Percentiles rank a stretch among this genome's conserved stretches.
phyloP scores from a whole-genome alignment of 345 rosid genomes.

The Trapa incisa region DNA sequence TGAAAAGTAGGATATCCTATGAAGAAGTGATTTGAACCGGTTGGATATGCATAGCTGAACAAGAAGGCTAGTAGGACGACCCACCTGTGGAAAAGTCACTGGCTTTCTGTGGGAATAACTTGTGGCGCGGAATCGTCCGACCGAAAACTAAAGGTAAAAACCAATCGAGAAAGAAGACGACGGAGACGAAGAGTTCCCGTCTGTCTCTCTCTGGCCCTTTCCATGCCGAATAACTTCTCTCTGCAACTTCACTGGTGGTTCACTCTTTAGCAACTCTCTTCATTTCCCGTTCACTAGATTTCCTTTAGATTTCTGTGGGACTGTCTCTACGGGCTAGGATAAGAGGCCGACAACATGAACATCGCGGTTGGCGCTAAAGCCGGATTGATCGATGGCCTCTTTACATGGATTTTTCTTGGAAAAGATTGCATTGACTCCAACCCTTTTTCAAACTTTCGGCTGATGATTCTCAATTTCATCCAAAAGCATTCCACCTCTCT shows the following conservation, averaged over 20 bases:
- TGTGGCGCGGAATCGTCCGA: conserved; percentile 11
- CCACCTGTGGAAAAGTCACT: not conserved
- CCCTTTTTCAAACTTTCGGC: not conserved
- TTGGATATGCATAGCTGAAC: too few relatives aligned
- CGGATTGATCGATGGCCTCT: conserved; percentile 70
- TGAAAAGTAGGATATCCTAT: too few relatives aligned
- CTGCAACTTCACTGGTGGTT: conserved; percentile 6
- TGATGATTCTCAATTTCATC: not conserved
- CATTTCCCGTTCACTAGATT: not conserved
- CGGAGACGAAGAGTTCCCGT: not conserved
- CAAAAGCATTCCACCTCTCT: not conserved
- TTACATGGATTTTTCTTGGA: conserved; percentile 77
- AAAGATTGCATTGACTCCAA: conserved; percentile 43
- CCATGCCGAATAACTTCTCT: conserved; percentile 1
- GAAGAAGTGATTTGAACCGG: too few relatives aligned
- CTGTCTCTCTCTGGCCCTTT: conserved; percentile 1
- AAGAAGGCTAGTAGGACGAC: not conserved
- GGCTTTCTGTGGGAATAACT: not conserved
- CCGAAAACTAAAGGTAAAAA: conserved; percentile 4
- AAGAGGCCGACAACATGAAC: conserved; percentile 75
- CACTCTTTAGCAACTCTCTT: conserved; percentile 1
- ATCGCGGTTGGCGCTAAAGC: conserved; percentile 77
- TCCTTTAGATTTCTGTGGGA: conserved; percentile 13
- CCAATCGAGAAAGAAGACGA: not conserved
- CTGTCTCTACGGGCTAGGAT: conserved; percentile 71